A percentile compares a stretch with the other conserved stretches of the same genome.
Conservation (phyloP, 163 green algal species). For the Smithsoniella earleae region DNA sequence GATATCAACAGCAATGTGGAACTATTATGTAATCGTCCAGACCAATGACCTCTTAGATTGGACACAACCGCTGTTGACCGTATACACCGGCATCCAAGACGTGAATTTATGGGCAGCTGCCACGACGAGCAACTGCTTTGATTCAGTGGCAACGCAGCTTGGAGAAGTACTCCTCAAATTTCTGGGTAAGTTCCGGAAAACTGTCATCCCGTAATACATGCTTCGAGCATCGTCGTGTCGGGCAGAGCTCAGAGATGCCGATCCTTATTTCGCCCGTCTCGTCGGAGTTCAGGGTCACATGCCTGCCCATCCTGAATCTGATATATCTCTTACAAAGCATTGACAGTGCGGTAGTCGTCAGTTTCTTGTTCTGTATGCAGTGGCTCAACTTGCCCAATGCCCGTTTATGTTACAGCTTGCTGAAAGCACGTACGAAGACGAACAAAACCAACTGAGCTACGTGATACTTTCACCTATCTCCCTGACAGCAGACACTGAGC, state of each 20-base stretch:
- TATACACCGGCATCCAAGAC: not conserved
- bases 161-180: not conserved
- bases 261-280: no score
- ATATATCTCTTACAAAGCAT: no score
- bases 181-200: not conserved
- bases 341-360: no score
- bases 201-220: no score
- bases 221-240: no score
- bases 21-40: constrained; percentile 3
- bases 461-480: not conserved
- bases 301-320: no score
- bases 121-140: not conserved
- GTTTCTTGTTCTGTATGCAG: no score
- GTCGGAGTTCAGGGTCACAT: no score
- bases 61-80: not conserved
- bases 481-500: no score
- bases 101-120: not conserved
- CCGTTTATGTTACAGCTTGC: not conserved
- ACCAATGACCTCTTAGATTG: not conserved
- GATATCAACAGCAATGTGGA: constrained; percentile 5
- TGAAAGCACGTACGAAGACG: not conserved
- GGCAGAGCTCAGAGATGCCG: no score
- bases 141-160: not conserved
- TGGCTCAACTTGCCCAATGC: not conserved
- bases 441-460: not conserved